A percentile compares a stretch with the other conserved stretches of the same genome.
Conservation (phyloP, 1,284 basidiomycete genomes). For the Leccinum olivaceoglutinosum region DNA sequence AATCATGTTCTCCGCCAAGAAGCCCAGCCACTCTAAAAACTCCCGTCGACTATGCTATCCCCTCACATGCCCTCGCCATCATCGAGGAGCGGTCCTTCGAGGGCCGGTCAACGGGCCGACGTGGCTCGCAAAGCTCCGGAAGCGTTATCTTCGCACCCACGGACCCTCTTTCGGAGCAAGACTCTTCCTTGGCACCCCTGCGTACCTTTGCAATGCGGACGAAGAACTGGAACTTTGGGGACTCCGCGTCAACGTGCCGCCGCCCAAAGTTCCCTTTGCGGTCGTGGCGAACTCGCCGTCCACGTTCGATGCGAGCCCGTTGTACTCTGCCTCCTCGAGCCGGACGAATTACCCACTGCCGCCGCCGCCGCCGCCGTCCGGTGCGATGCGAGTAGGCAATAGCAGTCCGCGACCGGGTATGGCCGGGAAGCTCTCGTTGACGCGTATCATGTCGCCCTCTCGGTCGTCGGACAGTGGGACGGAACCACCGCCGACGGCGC, state of each 20-base stretch:
- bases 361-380: background rate
- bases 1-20: constrained; percentile 31
- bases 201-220: constrained; percentile 11
- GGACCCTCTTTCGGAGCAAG: constrained; percentile 9
- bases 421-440: constrained; percentile 22
- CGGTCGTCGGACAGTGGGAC: constrained; percentile 5
- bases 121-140: constrained; percentile 19
- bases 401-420: constrained; percentile 10
- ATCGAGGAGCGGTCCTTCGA: constrained; percentile 24
- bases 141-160: constrained; percentile 24
- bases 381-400: background rate
- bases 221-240: constrained; percentile 28
- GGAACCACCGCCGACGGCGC: constrained; percentile 16
- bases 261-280: constrained; percentile 15
- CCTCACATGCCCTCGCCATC: constrained; percentile 19
- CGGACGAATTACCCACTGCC: background rate
- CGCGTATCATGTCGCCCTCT: constrained; percentile 25
- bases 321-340: background rate
- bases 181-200: constrained; percentile 1
- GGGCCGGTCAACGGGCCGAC: constrained; percentile 1
- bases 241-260: constrained; percentile 29
- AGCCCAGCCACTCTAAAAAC: constrained; percentile 32
- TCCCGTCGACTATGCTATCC: constrained; percentile 18
- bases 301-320: constrained; percentile 6
- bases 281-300: constrained; percentile 16